Conservation (phyloP, 495 filamentous ascomycete species). For the Halenospora varia region DNA sequence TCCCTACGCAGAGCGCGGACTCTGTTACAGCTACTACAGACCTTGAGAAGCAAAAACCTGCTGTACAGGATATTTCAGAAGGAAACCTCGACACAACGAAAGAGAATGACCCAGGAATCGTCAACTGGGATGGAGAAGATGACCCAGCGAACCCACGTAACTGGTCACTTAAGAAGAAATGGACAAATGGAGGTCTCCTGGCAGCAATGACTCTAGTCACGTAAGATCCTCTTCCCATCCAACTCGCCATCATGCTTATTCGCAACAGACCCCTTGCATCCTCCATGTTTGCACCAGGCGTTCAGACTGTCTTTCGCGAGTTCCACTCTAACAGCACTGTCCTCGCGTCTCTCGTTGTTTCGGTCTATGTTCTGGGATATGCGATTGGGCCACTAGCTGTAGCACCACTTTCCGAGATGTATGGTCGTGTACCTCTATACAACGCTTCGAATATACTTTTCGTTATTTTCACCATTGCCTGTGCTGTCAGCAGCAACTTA, state of each 20-base stretch:
- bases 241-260: background rate
- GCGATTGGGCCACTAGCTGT: background rate
- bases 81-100: no score
- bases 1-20: no score
- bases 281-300: background rate
- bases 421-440: background rate
- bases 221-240: background rate
- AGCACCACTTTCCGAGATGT: background rate
- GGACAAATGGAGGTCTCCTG: background rate
- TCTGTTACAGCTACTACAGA: no score
- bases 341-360: background rate
- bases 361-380: background rate
- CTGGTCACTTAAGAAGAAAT: background rate
- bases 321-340: background rate
- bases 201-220: background rate
- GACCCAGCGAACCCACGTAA: background rate
- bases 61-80: no score
- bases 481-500: conserved; percentile 27
- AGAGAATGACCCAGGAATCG: no score
- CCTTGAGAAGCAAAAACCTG: no score
- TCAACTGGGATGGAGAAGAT: background rate
- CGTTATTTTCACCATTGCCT: background rate
- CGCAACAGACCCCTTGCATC: background rate
- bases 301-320: background rate
- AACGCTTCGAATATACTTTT: background rate